Percentiles rank a stretch among this genome's conserved stretches.
These are phyloP conservation scores for Ascobolus immersus DNA, from an alignment of 495 filamentous ascomycete species.

Conservation along the genomic window DNA sequence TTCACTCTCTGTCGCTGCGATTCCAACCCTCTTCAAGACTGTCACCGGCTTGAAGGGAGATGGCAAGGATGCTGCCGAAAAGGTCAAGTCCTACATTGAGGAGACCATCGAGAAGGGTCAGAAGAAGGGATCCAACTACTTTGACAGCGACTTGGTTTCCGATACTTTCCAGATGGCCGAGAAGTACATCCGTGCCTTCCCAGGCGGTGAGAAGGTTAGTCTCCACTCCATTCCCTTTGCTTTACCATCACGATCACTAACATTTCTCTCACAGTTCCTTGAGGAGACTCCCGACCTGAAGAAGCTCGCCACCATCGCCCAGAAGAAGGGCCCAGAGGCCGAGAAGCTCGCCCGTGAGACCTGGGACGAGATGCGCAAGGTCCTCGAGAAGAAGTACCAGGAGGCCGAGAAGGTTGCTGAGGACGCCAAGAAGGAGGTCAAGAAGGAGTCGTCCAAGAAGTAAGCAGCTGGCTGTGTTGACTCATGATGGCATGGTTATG, in stretches of 20 bases:
- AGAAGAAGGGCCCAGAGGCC: constrained; percentile 35
- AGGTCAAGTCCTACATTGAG: constrained; percentile 33
- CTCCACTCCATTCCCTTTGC: constrained; percentile 12
- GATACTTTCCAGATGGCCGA: constrained; percentile 16
- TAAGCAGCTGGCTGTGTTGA: too few species aligned
- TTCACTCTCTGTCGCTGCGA: constrained; percentile 19
- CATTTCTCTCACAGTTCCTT: constrained; percentile 24
- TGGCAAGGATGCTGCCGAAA: constrained; percentile 27
- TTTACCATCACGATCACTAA: constrained; percentile 21
- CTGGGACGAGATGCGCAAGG: constrained; percentile 24
- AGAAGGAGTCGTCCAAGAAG: too few species aligned
- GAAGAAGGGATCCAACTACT: constrained; percentile 8
- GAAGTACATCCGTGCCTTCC: constrained; percentile 26
- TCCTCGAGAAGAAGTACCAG: constrained; percentile 20
- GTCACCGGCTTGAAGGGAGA: constrained; percentile 21
- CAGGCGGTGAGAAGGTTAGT: constrained; percentile 29
- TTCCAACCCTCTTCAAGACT: constrained; percentile 25
- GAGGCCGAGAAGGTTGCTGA: constrained; percentile 22
- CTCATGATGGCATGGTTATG: too few species aligned
- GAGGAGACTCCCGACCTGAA: constrained; percentile 30
- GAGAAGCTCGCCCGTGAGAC: constrained; percentile 35
- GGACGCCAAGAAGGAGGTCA: too few species aligned
- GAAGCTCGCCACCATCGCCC: constrained; percentile 26
- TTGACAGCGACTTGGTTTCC: neutral
- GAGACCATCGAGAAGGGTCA: constrained; percentile 20